Evolutionary conservation across 352 stramenopile genomes (phyloP).

Genomic region (Globisporangium cylindrosporum): DNA sequence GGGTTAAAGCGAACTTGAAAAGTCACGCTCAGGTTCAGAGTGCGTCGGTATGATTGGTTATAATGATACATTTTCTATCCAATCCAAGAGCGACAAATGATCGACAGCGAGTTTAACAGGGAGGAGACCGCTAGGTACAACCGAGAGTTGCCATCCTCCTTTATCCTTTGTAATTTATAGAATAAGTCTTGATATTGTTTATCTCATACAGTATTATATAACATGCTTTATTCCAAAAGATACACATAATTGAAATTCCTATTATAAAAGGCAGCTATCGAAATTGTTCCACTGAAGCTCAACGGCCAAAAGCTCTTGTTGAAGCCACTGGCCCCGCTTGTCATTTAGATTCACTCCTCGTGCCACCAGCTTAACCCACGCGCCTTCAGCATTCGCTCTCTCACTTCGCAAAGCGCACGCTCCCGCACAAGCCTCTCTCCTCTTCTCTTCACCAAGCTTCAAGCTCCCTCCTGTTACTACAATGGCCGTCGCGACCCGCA

Average conservation of each 20-base stretch:
- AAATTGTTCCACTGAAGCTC: not conserved
- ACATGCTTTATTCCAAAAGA: not conserved
- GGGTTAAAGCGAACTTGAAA: not conserved
- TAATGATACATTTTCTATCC: not conserved
- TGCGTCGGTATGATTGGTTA: no score
- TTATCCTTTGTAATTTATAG: not conserved
- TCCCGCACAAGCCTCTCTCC: not conserved
- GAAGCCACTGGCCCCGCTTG: not conserved
- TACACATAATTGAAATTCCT: not conserved
- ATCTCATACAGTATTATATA: no score
- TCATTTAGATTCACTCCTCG: not conserved
- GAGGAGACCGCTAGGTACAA: not conserved
- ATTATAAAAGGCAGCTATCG: not conserved
- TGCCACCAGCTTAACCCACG: not conserved
- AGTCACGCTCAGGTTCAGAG: not conserved
- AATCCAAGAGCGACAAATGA: not conserved
- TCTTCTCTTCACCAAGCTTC: not conserved
- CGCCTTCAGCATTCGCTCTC: not conserved
- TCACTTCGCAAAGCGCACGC: slow-evolving; percentile 7
- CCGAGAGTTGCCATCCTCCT: not conserved
- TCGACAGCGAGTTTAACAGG: not conserved
- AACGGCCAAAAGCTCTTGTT: not conserved
- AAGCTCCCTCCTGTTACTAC: not conserved
- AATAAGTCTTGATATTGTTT: not conserved
- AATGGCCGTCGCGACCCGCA: slow-evolving; percentile 9